Base-by-base conservation (phyloP, 371 early-diverging fungal genomes). In the Lichtheimia corymbifera region DNA sequence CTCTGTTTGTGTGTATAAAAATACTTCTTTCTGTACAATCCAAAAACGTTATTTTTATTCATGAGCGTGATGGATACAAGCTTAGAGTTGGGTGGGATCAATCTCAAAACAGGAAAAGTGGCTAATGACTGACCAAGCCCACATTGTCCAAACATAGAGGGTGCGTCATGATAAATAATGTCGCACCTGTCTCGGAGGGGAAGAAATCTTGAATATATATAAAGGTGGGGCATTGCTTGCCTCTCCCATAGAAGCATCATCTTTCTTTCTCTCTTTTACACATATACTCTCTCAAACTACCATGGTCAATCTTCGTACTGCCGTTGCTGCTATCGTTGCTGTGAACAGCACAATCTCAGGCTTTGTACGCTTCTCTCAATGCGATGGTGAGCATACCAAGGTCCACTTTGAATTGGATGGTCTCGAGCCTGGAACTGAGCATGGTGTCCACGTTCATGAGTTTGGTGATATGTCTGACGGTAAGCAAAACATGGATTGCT, bases 391-490 rank as follows among this genome's bases (percentile, higher is more conserved):
- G 1, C 85, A 85, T 53, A 82, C 84, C 55, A 53, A 59, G 44
- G 76, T 95, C 68, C 62, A 76, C 45, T 85, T 81, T 50, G 72
- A 81, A 47, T 55, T 95, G 55, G 62, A 75, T 51, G 91, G 89
- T 27, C 77, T 94, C 49, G 66, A 74, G n/a, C 79, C 85, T 13
- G 93, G 93, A 18, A n/a, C 59, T 70, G 35, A 83, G 54, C 95
- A 94, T 79, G 96, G 95, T 53, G 86, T 95, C 86, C 96, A 95
- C 75, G 71, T 95, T 58, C 96, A 94, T 70, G 67, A 76, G 70
- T 85, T 80, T 63, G 91, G 90, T 54, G 92, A 92, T 77, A 82
- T 88, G 72, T 88, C 89, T 64, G 81, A 88, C 70, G 91, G 76
- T 70, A 63, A 18, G 20, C 4, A 35, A 63, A 18, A 12, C 4